These are phyloP conservation scores for Neofusicoccum kwambonambiense DNA, from an alignment of 2,329 filamentous ascomycete species.

Conservation along the genomic window DNA sequence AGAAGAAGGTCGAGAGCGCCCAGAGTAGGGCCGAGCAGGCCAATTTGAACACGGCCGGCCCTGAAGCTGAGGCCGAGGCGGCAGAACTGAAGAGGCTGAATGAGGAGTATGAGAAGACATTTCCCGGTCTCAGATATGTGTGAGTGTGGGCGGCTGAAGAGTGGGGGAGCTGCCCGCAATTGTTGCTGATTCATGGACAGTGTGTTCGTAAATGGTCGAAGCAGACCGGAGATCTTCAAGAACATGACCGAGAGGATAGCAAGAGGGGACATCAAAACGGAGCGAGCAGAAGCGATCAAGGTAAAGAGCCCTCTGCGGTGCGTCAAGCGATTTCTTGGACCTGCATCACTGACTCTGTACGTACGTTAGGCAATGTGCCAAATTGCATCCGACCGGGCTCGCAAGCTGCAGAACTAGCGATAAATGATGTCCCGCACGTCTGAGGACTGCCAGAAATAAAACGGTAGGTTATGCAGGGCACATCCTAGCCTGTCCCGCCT, in stretches of 20 bases:
- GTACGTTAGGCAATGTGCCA: constrained; percentile 80
- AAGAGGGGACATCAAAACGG: constrained; percentile 62
- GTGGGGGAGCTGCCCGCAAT: neutral
- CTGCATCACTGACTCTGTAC: constrained; percentile 21
- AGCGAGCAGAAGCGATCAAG: constrained; percentile 72
- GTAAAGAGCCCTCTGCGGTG: constrained; percentile 44
- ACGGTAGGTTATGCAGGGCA: too few relatives aligned
- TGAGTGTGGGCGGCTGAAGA: constrained; percentile 33
- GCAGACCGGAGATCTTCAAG: constrained; percentile 71
- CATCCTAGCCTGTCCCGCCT: neutral
- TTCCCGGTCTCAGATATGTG: constrained; percentile 83
- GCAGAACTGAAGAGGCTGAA: constrained; percentile 65
- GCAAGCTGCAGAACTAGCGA: constrained; percentile 53
- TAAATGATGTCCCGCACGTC: neutral
- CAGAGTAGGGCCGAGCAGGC: constrained; percentile 82
- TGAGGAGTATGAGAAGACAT: constrained; percentile 72
- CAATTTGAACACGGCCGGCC: constrained; percentile 54
- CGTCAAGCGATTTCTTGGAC: neutral
- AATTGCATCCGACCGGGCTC: constrained; percentile 77
- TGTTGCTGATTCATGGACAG: constrained; percentile 34
- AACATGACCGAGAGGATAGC: constrained; percentile 77
- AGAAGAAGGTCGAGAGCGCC: constrained; percentile 76
- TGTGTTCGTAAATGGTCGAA: constrained; percentile 84
- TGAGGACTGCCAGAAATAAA: neutral
- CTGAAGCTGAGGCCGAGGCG: constrained; percentile 53